Base-by-base conservation (phyloP, 805 yeast species). In the Kodamaea restingae region DNA sequence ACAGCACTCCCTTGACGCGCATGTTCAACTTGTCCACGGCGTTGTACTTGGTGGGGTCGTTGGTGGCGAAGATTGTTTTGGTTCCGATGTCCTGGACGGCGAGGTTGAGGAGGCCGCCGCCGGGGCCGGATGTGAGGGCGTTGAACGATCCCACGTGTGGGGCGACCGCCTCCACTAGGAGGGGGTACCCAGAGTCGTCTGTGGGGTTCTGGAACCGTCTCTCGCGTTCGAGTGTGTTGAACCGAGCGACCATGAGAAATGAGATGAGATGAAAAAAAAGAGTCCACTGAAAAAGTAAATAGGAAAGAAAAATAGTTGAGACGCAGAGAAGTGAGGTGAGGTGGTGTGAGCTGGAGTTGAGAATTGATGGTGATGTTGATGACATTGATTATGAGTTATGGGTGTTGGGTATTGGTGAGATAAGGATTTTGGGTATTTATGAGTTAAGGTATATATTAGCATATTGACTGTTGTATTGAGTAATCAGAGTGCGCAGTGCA, bases 141-240 rank as follows among this genome's bases (percentile, higher is more conserved):
- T 93, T 84, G 73, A 93, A 93, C 1, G 98, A 91, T 7, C 95
- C 97, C 40, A 93, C 77, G 60, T 93, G 98, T 4, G 98, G 98
- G 41, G 80, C 79, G 29, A 93, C 93, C 11, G 98, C 98, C 46
- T 88, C 95, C 42, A 76, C 76, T 26, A 93, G 73, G 29, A 88
- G 65, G 11, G 96, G 96, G 54, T 68, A 91, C 6, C 86, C 86
- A 21, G 87, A 73, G 58, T 84, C 76, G 55, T 86, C 95, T 37
- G 97, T 95, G 34, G 98, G 98, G 58, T 86, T 80, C 51, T 76
- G 75, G 67, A 88, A 93, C 50, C 95, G 76, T 45, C 73, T 59
- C 57, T 91, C 97, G 54, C 96, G 80, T 61, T 88, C 95, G 52
- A 93, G 71, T 32, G 99, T 93, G 58, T 78, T 74, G 57, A 82